Evolutionary conservation across 257 asterid genomes (phyloP).

Genomic region (Cynanchum wilfordii): DNA sequence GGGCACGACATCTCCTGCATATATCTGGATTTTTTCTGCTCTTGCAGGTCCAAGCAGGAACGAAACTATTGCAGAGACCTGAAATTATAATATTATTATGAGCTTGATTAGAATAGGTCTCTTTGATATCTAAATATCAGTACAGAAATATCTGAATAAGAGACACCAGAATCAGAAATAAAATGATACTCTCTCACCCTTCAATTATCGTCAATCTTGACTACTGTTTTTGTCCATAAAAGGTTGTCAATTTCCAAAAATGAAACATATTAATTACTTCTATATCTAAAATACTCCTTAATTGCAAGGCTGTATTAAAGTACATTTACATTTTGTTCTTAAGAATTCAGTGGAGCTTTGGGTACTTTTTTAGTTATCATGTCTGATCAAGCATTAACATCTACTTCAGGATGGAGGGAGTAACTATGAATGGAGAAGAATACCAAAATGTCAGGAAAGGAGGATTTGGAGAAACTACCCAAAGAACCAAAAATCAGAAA

Average conservation of each 20-base stretch:
- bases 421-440: neutral
- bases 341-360: too few relatives aligned
- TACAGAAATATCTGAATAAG: neutral
- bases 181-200: neutral
- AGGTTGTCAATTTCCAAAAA: too few relatives aligned
- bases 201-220: too few relatives aligned
- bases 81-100: slow-evolving; percentile 7
- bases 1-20: slow-evolving; percentile 95
- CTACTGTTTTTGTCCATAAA: too few relatives aligned
- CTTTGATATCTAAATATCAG: neutral
- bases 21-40: slow-evolving; percentile 81
- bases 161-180: neutral
- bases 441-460: neutral
- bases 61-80: slow-evolving; percentile 96
- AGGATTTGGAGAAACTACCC: neutral
- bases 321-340: too few relatives aligned
- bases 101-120: neutral
- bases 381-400: too few relatives aligned
- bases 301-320: too few relatives aligned
- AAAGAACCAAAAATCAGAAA: neutral
- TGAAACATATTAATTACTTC: too few relatives aligned
- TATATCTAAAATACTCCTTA: too few relatives aligned
- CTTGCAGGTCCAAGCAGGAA: slow-evolving; percentile 75
- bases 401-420: too few relatives aligned
- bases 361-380: too few relatives aligned